Base-by-base conservation (phyloP, 2,329 filamentous ascomycete genomes). In the Fusarium sacchari region DNA sequence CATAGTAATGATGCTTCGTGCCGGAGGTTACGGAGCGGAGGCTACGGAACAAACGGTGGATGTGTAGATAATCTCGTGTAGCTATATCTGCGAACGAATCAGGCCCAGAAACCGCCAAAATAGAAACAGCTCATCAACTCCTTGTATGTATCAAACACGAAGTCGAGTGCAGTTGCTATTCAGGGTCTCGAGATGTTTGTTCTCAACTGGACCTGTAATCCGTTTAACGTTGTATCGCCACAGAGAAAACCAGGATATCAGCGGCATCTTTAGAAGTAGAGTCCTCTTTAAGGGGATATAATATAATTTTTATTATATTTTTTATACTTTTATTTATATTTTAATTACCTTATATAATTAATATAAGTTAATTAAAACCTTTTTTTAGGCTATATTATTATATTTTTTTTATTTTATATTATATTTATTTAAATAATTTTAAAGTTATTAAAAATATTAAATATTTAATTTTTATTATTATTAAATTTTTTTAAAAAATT, bases 141-240 rank as follows among this genome's bases (percentile, higher is more conserved):
- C 53, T 60, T 37, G 60, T 36, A 30, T 37, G 60, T 36, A 30
- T 36, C 30, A 20, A 60, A 28, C 50, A 58, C 44, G 20, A 44
- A 26, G n/a, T 8, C 49, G n/a, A 36, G 46, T 59, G 30, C 36
- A 32, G 52, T 18, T 60, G n/a, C 53, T 37, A 50, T 69, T 65
- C 64, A 60, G 36, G 32, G 32, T 8, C 49, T 14, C 1, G 18
- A 15, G 47, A 52, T 63, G 52, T 47, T 53, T 52, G 55, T 46
- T 60, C 32, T 44, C 43, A 53, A 49, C 52, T 67, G 24, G 40
- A 42, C 22, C 37, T 64, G 40, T 39, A 18, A 15, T 15, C 74
- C 60, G 67, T 50, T 57, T 58, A 42, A 63, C 58, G 74, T 76
- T 69, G 70, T 72, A 72, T 77, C 60, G 74, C 74, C 74, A 77